Percentiles rank a stretch among this genome's conserved stretches.
phyloP scores from a whole-genome alignment of 2,329 filamentous ascomycete species.

The Botryosphaeria dothidea region DNA sequence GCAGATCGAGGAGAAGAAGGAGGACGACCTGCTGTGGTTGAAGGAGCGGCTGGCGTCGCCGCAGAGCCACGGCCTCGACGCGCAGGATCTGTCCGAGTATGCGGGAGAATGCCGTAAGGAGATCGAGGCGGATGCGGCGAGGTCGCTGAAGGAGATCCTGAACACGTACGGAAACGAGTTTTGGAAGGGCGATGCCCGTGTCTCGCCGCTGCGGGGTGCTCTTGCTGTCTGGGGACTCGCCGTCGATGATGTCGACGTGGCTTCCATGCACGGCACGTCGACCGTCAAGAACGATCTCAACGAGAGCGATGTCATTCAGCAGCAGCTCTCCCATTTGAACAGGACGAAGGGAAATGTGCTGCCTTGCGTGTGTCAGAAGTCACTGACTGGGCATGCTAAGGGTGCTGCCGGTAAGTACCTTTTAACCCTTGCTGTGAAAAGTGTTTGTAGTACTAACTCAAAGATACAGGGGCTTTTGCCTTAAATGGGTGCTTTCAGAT shows the following conservation, averaged over 20 bases:
- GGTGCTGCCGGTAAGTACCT: conserved; percentile 40
- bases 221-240: conserved; percentile 40
- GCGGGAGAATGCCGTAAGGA: neutral
- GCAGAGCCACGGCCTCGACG: neutral
- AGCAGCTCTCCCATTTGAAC: conserved; percentile 39
- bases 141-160: neutral
- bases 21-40: neutral
- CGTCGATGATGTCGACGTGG: conserved; percentile 42
- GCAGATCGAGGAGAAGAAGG: conserved; percentile 20
- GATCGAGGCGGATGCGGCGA: neutral
- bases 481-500: conserved; percentile 43
- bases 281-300: conserved; percentile 44
- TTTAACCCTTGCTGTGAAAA: too few species aligned
- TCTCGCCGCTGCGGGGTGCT: conserved; percentile 38
- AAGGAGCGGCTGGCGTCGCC: neutral
- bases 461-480: too few species aligned
- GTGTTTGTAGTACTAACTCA: too few species aligned
- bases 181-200: conserved; percentile 21
- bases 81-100: too few species aligned
- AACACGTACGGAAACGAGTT: conserved; percentile 35
- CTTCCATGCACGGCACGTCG: conserved; percentile 43
- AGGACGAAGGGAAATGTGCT: conserved; percentile 36
- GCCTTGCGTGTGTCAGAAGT: conserved; percentile 39
- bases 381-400: conserved; percentile 42
- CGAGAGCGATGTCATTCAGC: conserved; percentile 38